Evolutionary conservation across 2,329 filamentous ascomycete genomes (phyloP).

Genomic region (Paraconiothyrium sp.): DNA sequence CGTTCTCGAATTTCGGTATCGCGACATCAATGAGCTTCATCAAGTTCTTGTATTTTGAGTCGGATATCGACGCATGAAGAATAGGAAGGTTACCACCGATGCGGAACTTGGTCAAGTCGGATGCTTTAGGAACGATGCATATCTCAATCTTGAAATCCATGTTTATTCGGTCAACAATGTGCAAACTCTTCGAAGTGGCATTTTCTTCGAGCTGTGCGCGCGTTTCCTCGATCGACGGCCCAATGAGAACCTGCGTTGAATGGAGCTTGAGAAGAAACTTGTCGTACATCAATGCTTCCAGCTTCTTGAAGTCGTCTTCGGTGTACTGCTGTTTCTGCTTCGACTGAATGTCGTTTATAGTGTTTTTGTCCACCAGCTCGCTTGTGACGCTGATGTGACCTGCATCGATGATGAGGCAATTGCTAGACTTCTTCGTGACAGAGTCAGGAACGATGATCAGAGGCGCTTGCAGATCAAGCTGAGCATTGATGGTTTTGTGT

Average conservation of each 20-base stretch:
- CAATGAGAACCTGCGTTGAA: slow-evolving; percentile 94
- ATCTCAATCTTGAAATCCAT: slow-evolving; percentile 96
- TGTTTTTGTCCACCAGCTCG: slow-evolving; percentile 91
- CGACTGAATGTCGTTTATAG: slow-evolving; percentile 85
- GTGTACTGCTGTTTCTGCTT: slow-evolving; percentile 90
- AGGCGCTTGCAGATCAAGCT: slow-evolving; percentile 93
- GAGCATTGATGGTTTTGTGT: slow-evolving; percentile 97
- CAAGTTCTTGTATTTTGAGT: slow-evolving; percentile 94
- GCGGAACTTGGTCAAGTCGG: slow-evolving; percentile 89
- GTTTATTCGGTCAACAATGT: slow-evolving; percentile 96
- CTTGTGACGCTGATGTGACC: slow-evolving; percentile 96
- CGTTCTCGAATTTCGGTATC: slow-evolving; percentile 80
- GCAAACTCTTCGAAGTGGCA: slow-evolving; percentile 75
- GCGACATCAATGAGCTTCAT: slow-evolving; percentile 98
- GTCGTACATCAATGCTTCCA: slow-evolving; percentile 97
- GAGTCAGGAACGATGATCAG: slow-evolving; percentile 96
- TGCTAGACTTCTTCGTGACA: slow-evolving; percentile 80
- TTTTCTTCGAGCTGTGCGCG: slow-evolving; percentile 79
- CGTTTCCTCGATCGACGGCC: slow-evolving; percentile 89
- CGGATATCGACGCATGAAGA: slow-evolving; percentile 89
- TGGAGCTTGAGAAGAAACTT: slow-evolving; percentile 93
- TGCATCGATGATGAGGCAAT: slow-evolving; percentile 93
- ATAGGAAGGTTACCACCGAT: slow-evolving; percentile 92
- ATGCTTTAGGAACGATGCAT: slow-evolving; percentile 95
- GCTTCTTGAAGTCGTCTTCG: slow-evolving; percentile 84